Percentiles rank a stretch among this genome's conserved stretches.
phyloP scores from a whole-genome alignment of 805 yeast species.

The Candida jianshihensis region DNA sequence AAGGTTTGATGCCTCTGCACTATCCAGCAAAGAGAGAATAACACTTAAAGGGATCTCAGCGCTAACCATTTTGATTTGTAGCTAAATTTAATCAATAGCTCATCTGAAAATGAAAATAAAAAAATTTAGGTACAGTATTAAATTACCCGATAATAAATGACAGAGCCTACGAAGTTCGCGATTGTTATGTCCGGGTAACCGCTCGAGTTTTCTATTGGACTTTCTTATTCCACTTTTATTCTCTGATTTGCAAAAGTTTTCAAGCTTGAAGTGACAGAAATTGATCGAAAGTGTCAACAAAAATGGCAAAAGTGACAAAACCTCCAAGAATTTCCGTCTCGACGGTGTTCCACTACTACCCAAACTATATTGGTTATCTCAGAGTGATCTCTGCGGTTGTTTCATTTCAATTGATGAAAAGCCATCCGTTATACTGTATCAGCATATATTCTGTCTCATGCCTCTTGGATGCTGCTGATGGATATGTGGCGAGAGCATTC shows the following conservation, averaged over 20 bases:
- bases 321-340: constrained; percentile 28
- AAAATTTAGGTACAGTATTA: too few species aligned
- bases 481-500: constrained; percentile 84
- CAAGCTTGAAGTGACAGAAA: too few species aligned
- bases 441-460: constrained; percentile 81
- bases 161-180: too few species aligned
- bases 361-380: constrained; percentile 85
- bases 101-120: constrained; percentile 4
- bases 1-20: constrained; percentile 13
- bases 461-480: constrained; percentile 91
- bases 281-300: too few species aligned
- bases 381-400: constrained; percentile 77
- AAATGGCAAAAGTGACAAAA: not conserved
- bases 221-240: too few species aligned
- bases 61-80: not conserved
- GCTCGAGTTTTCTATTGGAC: too few species aligned
- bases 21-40: constrained; percentile 14
- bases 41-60: constrained; percentile 21
- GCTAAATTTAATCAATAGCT: constrained; percentile 1
- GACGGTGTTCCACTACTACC: constrained; percentile 72
- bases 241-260: too few species aligned
- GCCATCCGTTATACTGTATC: constrained; percentile 76
- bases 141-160: too few species aligned
- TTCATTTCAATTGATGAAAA: constrained; percentile 75
- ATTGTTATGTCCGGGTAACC: too few species aligned